These are phyloP conservation scores for Parachaetomium inaequale DNA, from an alignment of 495 filamentous ascomycete species.

Conservation along the genomic window DNA sequence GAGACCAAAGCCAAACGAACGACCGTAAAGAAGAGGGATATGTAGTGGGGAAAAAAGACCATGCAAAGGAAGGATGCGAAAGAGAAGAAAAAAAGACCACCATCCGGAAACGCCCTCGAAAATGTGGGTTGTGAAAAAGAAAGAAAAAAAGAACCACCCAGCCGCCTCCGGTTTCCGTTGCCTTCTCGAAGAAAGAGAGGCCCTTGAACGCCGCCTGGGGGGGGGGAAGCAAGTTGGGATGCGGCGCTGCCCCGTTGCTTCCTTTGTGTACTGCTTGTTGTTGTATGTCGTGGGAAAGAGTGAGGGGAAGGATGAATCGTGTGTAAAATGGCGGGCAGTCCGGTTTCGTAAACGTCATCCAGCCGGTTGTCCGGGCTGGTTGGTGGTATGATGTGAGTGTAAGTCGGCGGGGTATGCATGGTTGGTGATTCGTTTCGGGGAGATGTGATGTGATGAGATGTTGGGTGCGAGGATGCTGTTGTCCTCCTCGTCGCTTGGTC, in stretches of 20 bases:
- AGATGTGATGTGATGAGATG: neutral
- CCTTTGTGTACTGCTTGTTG: neutral
- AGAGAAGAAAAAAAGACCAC: neutral
- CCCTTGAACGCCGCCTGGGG: constrained; percentile 6
- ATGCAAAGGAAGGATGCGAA: constrained; percentile 8
- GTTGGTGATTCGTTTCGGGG: neutral
- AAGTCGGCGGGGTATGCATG: neutral
- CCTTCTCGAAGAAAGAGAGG: neutral
- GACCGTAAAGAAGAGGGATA: constrained; percentile 6
- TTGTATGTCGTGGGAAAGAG: neutral
- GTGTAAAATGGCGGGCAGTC: neutral
- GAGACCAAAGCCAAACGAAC: neutral
- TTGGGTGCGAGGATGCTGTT: neutral
- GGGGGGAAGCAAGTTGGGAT: neutral
- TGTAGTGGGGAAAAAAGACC: neutral
- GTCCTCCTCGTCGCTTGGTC: constrained; percentile 2
- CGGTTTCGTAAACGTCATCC: neutral
- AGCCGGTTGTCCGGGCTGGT: neutral
- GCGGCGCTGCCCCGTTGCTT: neutral
- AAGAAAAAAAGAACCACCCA: neutral
- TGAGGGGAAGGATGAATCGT: neutral
- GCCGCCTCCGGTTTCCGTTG: neutral
- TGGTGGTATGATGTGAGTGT: neutral
- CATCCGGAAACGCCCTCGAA: neutral
- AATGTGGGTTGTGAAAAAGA: neutral